These are phyloP conservation scores for Saccharomycopsis schoenii DNA, from an alignment of 805 yeast species.

Conservation along the genomic window DNA sequence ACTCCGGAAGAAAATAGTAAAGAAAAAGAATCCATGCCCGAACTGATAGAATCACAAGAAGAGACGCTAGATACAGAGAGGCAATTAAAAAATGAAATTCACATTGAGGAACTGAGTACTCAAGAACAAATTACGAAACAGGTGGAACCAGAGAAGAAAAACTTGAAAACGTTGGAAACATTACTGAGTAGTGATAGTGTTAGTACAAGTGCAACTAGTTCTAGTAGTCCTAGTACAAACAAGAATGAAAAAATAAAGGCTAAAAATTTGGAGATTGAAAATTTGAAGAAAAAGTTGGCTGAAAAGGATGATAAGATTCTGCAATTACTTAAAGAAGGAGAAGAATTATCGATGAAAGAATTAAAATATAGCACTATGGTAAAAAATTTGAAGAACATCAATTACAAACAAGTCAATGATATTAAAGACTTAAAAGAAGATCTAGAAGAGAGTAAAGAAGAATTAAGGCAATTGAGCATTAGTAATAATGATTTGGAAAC, in stretches of 20 bases:
- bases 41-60: not conserved
- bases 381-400: conserved; percentile 46
- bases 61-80: not conserved
- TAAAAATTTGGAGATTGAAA: conserved; percentile 11
- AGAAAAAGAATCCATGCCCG: not conserved
- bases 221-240: not conserved
- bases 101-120: not conserved
- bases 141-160: not conserved
- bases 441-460: conserved; percentile 27
- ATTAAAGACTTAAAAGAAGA: conserved; percentile 24
- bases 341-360: conserved; percentile 60
- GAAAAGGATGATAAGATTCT: conserved; percentile 50
- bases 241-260: conserved; percentile 4
- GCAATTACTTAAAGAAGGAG: conserved; percentile 67
- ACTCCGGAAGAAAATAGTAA: not conserved
- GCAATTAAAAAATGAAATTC: not conserved
- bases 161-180: conserved; percentile 2
- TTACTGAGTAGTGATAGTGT: not conserved
- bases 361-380: conserved; percentile 56
- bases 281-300: conserved; percentile 26
- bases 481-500: conserved; percentile 12
- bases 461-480: conserved; percentile 31
- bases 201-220: not conserved
- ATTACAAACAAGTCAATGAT: conserved; percentile 30
- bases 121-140: not conserved